Percentiles rank a stretch among this genome's conserved stretches.
These are phyloP conservation scores for Aspergillus fijiensis DNA, from an alignment of 2,329 filamentous ascomycete species.

Conservation along the genomic window DNA sequence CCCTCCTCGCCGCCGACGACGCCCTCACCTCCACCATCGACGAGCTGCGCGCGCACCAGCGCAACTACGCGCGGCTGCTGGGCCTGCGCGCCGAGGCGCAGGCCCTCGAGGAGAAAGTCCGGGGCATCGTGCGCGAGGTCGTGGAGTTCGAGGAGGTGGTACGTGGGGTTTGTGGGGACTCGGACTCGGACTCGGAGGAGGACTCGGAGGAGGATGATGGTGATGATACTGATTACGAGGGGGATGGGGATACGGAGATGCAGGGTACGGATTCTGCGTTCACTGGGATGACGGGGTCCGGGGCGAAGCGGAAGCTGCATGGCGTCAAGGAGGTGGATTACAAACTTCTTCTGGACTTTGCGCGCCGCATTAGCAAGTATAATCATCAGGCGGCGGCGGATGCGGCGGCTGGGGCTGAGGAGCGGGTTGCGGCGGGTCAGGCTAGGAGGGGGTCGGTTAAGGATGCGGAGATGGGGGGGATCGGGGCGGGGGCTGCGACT, in stretches of 20 bases:
- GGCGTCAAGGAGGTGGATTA: conserved; percentile 44
- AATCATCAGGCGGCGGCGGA: conserved; percentile 47
- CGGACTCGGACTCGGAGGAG: conserved; percentile 30
- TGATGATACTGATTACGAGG: not conserved
- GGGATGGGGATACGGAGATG: conserved; percentile 9
- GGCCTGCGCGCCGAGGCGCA: conserved; percentile 42
- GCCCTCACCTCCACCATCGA: conserved; percentile 28
- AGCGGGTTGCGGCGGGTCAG: conserved; percentile 16
- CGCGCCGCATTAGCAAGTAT: conserved; percentile 49
- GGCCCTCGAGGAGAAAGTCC: conserved; percentile 41
- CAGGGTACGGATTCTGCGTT: conserved; percentile 7
- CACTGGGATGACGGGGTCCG: no score
- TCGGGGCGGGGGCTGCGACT: conserved; percentile 28
- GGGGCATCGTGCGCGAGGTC: conserved; percentile 42
- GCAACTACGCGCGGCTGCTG: conserved; percentile 45
- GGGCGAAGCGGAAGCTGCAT: conserved; percentile 6
- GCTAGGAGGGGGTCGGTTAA: conserved; percentile 19
- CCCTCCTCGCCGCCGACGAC: conserved; percentile 43
- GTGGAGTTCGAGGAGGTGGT: conserved; percentile 44
- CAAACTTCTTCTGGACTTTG: conserved; percentile 45
- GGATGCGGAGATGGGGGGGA: conserved; percentile 37
- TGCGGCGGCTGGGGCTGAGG: conserved; percentile 33
- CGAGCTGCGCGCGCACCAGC: conserved; percentile 39
- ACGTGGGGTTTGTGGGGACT: conserved; percentile 31
- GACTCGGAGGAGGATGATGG: conserved; percentile 21